Evolutionary conservation across 192 early-diverging fungal species (phyloP).

Genomic region (Chytriomyces sp.): DNA sequence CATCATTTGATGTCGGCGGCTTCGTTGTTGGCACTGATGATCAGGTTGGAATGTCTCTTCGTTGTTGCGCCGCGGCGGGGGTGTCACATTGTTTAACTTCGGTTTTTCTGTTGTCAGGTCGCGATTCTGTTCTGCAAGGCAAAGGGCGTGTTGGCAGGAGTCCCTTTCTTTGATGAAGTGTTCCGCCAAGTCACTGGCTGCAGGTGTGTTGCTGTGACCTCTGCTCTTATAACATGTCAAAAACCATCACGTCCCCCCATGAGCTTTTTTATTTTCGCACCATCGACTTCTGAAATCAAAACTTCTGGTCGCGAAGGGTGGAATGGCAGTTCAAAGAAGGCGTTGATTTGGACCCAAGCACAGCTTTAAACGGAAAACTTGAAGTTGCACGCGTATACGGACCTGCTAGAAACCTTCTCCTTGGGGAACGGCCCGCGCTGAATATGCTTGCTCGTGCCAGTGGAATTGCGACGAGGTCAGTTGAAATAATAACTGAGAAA

Average conservation of each 20-base stretch:
- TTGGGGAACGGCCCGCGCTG: slow-evolving; percentile 92
- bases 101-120: slow-evolving; percentile 77
- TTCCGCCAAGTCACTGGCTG: slow-evolving; percentile 85
- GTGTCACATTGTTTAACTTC: neutral
- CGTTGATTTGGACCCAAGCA: slow-evolving; percentile 73
- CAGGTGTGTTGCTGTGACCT: slow-evolving; percentile 52
- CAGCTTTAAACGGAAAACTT: slow-evolving; percentile 41
- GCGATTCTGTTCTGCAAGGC: slow-evolving; percentile 90
- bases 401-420: slow-evolving; percentile 78
- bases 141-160: slow-evolving; percentile 86
- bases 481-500: slow-evolving; percentile 13
- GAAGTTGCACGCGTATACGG: slow-evolving; percentile 84
- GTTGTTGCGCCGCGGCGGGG: neutral
- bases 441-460: slow-evolving; percentile 94
- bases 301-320: slow-evolving; percentile 59
- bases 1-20: slow-evolving; percentile 97
- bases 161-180: slow-evolving; percentile 95
- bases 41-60: slow-evolving; percentile 45
- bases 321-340: slow-evolving; percentile 88
- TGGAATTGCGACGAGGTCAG: slow-evolving; percentile 86
- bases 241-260: no score
- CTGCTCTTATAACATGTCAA: neutral
- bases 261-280: neutral
- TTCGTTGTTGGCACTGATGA: slow-evolving; percentile 91
- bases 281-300: neutral